Evolutionary conservation across 163 green algal genomes (phyloP).

Genomic region (Botryococcus braunii): DNA sequence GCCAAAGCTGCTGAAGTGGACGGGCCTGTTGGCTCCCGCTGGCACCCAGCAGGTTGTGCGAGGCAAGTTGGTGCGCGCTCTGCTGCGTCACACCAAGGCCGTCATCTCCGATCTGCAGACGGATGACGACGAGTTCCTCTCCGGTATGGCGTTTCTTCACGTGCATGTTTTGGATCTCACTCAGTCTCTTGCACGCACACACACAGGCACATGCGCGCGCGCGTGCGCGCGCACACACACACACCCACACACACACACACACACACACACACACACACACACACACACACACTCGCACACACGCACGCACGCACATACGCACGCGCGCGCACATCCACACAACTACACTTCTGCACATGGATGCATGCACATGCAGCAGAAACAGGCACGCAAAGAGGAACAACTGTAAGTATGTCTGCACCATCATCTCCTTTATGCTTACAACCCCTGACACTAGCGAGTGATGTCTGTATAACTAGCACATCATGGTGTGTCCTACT

Average conservation of each 20-base stretch:
- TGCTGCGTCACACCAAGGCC: constrained; percentile 34
- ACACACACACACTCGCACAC: neutral
- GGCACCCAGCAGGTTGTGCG: constrained; percentile 20
- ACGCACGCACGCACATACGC: no score
- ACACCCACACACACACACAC: neutral
- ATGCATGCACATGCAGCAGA: no score
- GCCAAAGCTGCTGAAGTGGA: constrained; percentile 25
- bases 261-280: neutral
- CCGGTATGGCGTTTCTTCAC: constrained; percentile 27
- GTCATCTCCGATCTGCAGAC: constrained; percentile 32
- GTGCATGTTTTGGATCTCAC: neutral
- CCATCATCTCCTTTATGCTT: no score
- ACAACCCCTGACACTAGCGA: no score
- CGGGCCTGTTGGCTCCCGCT: constrained; percentile 11
- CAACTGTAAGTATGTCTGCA: no score
- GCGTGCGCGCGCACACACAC: neutral
- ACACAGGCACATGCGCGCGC: neutral
- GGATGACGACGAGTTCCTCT: constrained; percentile 56
- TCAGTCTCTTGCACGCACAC: neutral
- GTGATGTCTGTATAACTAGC: no score
- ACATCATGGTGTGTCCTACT: no score
- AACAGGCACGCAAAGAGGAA: no score
- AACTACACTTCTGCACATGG: no score
- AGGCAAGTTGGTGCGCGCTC: constrained; percentile 31
- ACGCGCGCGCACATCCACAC: no score